A percentile compares a stretch with the other conserved stretches of the same genome.
These are phyloP conservation scores for Cichorium intybus DNA, from an alignment of 140 eudicot species.

Conservation along the genomic window DNA sequence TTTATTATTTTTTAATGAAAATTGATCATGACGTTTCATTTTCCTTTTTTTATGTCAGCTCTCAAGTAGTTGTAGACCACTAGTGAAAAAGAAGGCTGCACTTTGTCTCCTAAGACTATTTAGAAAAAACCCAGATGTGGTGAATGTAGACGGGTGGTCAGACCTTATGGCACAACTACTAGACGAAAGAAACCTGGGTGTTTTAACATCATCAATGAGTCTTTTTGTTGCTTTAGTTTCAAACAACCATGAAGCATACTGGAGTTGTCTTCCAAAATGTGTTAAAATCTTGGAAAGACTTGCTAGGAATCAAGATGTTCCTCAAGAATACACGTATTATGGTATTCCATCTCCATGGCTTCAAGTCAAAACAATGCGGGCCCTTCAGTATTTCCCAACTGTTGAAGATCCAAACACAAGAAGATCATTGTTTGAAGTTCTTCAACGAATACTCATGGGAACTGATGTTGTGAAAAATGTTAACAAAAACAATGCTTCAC, in stretches of 20 bases:
- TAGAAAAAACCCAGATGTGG: constrained; percentile 95
- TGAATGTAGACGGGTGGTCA: constrained; percentile 97
- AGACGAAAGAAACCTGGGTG: constrained; percentile 97
- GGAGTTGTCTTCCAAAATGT: constrained; percentile 98
- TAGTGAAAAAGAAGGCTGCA: constrained; percentile 99
- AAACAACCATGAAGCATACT: constrained; percentile 84
- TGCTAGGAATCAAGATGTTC: constrained; percentile 88
- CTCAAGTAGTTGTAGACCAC: constrained; percentile 97
- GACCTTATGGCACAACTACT: constrained; percentile 91
- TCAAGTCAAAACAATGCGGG: constrained; percentile 99
- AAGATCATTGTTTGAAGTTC: constrained; percentile 95
- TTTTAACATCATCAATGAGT: constrained; percentile 96
- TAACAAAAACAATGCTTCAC: constrained; percentile 98
- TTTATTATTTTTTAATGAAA: constrained; percentile 14
- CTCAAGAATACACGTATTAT: constrained; percentile 94
- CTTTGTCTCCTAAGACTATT: constrained; percentile 85
- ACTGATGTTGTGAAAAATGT: constrained; percentile 98
- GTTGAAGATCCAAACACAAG: constrained; percentile 91
- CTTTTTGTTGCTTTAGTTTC: constrained; percentile 89
- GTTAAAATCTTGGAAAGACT: constrained; percentile 87
- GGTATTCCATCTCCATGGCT: constrained; percentile 99
- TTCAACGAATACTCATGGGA: constrained; percentile 92
- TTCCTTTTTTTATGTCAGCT: constrained; percentile 42
- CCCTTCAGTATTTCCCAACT: constrained; percentile 97
- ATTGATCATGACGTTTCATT: constrained; percentile 12